These are phyloP conservation scores for Berkeleyomyces basicola DNA, from an alignment of 2,329 filamentous ascomycete genomes.

Conservation along the genomic window DNA sequence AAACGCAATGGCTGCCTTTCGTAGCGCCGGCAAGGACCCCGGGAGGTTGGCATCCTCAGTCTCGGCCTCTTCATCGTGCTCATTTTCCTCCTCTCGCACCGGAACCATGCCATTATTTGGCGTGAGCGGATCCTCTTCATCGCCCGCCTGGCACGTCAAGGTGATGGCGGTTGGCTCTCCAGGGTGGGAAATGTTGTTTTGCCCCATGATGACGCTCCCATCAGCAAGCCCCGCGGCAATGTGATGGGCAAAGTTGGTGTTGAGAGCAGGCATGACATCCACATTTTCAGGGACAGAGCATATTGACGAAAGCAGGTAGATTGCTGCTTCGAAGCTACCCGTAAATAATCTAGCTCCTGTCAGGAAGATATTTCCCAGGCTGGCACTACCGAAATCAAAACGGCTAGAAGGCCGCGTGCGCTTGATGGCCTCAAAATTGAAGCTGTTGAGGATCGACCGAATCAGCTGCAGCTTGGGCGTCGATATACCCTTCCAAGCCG, in stretches of 20 bases:
- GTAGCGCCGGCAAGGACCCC: conserved; percentile 61
- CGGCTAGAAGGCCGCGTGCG: conserved; percentile 53
- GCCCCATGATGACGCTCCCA: conserved; percentile 66
- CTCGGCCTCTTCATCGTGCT: conserved; percentile 39
- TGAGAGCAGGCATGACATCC: conserved; percentile 73
- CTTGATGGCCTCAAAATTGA: conserved; percentile 66
- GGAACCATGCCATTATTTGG: conserved; percentile 9
- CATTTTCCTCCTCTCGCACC: conserved; percentile 37
- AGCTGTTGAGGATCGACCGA: conserved; percentile 57
- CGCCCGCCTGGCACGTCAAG: conserved; percentile 16
- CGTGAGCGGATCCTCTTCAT: conserved; percentile 5
- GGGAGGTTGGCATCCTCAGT: conserved; percentile 70
- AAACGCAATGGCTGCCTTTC: conserved; percentile 68
- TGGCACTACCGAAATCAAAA: conserved; percentile 63
- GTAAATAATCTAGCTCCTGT: conserved; percentile 80
- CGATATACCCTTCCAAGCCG: conserved; percentile 55
- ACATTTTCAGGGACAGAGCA: conserved; percentile 66
- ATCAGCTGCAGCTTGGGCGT: conserved; percentile 62
- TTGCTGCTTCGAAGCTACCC: conserved; percentile 80
- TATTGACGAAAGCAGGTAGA: conserved; percentile 76
- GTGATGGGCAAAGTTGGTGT: conserved; percentile 89
- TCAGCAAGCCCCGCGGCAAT: conserved; percentile 71
- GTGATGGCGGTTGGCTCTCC: conserved; percentile 41
- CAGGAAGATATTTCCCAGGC: conserved; percentile 64
- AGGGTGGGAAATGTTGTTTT: conserved; percentile 85